phyloP scores from a whole-genome alignment of 23 red algal genomes.

The Cyanidiococcus yangmingshanensis region DNA sequence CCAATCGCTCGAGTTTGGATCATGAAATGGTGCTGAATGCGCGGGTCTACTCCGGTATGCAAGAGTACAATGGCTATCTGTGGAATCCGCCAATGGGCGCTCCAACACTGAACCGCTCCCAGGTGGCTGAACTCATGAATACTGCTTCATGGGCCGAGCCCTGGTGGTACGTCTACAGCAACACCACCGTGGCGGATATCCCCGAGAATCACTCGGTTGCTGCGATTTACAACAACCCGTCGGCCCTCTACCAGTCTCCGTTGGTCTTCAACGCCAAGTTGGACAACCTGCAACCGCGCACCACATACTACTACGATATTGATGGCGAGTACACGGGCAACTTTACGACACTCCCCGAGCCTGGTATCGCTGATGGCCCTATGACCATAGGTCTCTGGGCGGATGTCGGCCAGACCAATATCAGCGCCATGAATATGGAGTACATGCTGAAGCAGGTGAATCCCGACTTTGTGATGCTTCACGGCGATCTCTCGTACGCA shows the following conservation, averaged over 20 bases:
- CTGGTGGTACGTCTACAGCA: neutral
- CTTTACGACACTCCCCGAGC: conserved; percentile 6
- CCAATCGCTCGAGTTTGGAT: neutral
- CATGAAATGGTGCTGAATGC: neutral
- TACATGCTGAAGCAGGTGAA: conserved; percentile 13
- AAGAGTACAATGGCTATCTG: conserved; percentile 6
- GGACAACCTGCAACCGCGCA: neutral
- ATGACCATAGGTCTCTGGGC: conserved; percentile 16
- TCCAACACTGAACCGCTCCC: neutral
- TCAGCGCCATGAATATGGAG: conserved; percentile 21
- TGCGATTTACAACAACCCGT: conserved; percentile 11
- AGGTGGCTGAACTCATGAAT: conserved; percentile 15
- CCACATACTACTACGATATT: neutral
- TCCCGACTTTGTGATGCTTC: conserved; percentile 11
- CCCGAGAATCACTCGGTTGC: neutral
- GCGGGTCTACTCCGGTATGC: neutral
- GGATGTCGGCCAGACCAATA: conserved; percentile 16
- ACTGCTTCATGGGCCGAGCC: conserved; percentile 4
- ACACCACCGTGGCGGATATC: neutral
- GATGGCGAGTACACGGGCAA: neutral
- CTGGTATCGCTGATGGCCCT: neutral
- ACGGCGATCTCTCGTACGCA: conserved; percentile 18
- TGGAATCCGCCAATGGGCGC: conserved; percentile 19
- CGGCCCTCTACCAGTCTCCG: conserved; percentile 1
- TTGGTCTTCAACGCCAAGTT: neutral